Percentiles rank a stretch among this genome's conserved stretches.
phyloP scores from a whole-genome alignment of 2,329 filamentous ascomycete genomes.

The Endocalyx cinctus region DNA sequence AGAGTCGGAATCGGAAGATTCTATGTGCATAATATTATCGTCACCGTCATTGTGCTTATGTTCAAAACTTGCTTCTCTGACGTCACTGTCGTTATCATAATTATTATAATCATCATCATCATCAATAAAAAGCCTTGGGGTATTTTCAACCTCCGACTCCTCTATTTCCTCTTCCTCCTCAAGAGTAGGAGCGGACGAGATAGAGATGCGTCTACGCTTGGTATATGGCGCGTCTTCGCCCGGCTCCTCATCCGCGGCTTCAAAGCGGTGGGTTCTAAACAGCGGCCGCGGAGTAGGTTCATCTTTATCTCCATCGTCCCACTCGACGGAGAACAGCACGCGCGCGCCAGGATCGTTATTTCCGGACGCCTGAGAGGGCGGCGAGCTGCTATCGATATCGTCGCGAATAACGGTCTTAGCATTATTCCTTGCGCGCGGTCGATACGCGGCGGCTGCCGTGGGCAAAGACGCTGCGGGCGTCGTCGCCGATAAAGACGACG shows the following conservation, averaged over 20 bases:
- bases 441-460: no score
- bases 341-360: no score
- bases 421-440: no score
- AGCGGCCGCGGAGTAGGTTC: no score
- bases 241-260: constrained; percentile 9
- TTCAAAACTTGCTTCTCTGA: constrained; percentile 10
- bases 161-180: constrained; percentile 5
- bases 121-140: neutral
- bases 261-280: neutral
- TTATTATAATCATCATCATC: neutral
- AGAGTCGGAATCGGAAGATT: constrained; percentile 1
- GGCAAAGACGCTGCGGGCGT: constrained; percentile 14
- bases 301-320: no score
- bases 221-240: constrained; percentile 10
- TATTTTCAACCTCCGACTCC: constrained; percentile 3
- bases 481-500: constrained; percentile 13
- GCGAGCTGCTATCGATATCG: constrained; percentile 24
- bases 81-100: constrained; percentile 2
- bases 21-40: neutral
- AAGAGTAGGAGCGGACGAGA: constrained; percentile 19
- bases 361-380: no score
- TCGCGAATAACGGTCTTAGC: constrained; percentile 17
- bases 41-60: neutral
- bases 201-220: constrained; percentile 35
- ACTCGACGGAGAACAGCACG: no score